Conservation (phyloP, 2,329 filamentous ascomycete species). For the Arachnomyces sp. region DNA sequence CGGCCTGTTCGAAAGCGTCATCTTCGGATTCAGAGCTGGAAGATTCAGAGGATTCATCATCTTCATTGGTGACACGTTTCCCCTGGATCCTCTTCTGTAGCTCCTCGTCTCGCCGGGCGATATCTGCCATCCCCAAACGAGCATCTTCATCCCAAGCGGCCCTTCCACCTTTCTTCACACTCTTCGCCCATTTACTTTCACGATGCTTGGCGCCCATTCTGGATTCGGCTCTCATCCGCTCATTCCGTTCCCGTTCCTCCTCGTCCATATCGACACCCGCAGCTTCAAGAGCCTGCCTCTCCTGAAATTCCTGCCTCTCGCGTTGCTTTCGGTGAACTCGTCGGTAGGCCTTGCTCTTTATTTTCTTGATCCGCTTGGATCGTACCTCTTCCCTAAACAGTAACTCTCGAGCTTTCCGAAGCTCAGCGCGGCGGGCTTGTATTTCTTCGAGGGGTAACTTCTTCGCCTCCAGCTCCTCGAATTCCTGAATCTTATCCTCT, state of each 20-base stretch:
- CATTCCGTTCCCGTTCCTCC: conserved; percentile 56
- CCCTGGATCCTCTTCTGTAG: conserved; percentile 71
- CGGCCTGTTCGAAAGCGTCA: conserved; percentile 43
- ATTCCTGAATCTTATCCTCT: conserved; percentile 59
- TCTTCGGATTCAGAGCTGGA: conserved; percentile 56
- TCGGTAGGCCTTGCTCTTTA: conserved; percentile 94
- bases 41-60: conserved; percentile 50
- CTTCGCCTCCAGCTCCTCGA: conserved; percentile 61
- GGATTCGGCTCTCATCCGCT: conserved; percentile 71
- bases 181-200: conserved; percentile 89
- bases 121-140: conserved; percentile 65
- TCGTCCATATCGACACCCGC: conserved; percentile 54
- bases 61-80: conserved; percentile 53
- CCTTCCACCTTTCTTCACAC: conserved; percentile 66
- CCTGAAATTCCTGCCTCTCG: conserved; percentile 49
- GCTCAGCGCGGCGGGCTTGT: conserved; percentile 61
- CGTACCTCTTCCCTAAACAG: conserved; percentile 82
- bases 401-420: conserved; percentile 72
- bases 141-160: conserved; percentile 86
- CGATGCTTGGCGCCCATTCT: conserved; percentile 77
- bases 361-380: conserved; percentile 92
- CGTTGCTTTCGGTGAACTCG: conserved; percentile 79
- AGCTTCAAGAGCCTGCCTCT: conserved; percentile 50
- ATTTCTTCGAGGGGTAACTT: conserved; percentile 65
- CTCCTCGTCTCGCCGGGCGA: conserved; percentile 75